A percentile compares a stretch with the other conserved stretches of the same genome.
phyloP scores from a whole-genome alignment of 2,329 filamentous ascomycete species.

The Diaporthe nobilis region DNA sequence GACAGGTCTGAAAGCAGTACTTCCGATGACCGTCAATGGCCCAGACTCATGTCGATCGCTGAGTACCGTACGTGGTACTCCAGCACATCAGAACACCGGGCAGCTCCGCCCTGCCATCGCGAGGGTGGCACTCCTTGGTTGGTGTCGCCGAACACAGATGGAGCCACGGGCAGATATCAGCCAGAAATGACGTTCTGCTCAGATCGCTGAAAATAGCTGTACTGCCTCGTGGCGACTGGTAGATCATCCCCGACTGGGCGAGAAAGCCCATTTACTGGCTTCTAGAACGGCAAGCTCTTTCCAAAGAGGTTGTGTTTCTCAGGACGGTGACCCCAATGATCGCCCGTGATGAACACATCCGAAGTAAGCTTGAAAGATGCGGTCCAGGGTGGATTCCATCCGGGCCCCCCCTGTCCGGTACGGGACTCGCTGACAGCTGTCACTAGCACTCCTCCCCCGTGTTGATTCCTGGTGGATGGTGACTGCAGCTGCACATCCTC shows the following conservation, averaged over 20 bases:
- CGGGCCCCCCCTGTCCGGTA: slow-evolving; percentile 33
- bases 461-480: slow-evolving; percentile 1
- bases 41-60: not conserved
- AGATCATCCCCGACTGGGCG: slow-evolving; percentile 19
- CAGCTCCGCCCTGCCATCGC: not conserved
- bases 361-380: slow-evolving; percentile 37
- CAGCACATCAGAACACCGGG: not conserved
- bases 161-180: not conserved
- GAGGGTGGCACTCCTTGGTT: not conserved
- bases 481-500: not conserved
- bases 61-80: not conserved
- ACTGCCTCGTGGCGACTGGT: not conserved
- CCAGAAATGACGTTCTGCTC: slow-evolving; percentile 18
- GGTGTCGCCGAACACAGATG: not conserved
- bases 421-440: slow-evolving; percentile 41
- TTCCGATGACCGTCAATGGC: not conserved
- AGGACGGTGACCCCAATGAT: slow-evolving; percentile 27
- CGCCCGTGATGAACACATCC: slow-evolving; percentile 26
- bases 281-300: slow-evolving; percentile 25
- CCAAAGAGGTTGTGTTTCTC: not conserved
- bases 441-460: slow-evolving; percentile 31
- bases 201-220: slow-evolving; percentile 8
- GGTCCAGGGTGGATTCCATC: slow-evolving; percentile 22
- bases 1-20: not conserved
- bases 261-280: not conserved